These are phyloP conservation scores for Cryptosporidium muris DNA, from an alignment of 169 alveolate species.

Conservation along the genomic window DNA sequence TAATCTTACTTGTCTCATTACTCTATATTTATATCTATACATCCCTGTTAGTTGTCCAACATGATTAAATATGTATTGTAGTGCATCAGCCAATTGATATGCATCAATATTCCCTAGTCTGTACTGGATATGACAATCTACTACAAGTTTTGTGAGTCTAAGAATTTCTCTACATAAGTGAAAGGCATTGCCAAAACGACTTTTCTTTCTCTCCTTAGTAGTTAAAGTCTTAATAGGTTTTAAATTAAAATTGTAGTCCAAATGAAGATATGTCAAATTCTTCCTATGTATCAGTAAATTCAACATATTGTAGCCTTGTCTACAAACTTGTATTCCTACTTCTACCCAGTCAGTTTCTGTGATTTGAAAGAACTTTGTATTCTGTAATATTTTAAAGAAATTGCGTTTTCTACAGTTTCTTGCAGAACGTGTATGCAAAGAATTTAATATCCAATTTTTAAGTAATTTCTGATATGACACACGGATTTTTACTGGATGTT, in stretches of 20 bases:
- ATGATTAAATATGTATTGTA: slow-evolving; percentile 98
- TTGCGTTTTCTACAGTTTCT: slow-evolving; percentile 92
- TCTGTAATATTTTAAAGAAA: slow-evolving; percentile 93
- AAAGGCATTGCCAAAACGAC: slow-evolving; percentile 99
- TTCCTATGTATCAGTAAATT: slow-evolving; percentile 98
- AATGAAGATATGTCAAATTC: slow-evolving; percentile 97
- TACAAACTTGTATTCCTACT: slow-evolving; percentile 97
- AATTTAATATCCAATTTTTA: slow-evolving; percentile 97
- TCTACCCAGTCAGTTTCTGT: slow-evolving; percentile 99
- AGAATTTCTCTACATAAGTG: slow-evolving; percentile 99
- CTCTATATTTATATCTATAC: slow-evolving; percentile 99
- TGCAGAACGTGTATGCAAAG: slow-evolving; percentile 93
- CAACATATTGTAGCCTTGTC: slow-evolving; percentile 99
- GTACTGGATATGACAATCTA: slow-evolving; percentile 98
- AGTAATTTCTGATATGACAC: slow-evolving; percentile 97
- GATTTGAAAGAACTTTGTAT: slow-evolving; percentile 97
- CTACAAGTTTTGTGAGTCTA: slow-evolving; percentile 96
- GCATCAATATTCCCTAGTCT: slow-evolving; percentile 99
- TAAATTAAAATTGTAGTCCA: slow-evolving; percentile 99
- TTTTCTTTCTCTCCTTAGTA: slow-evolving; percentile 99
- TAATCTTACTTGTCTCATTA: slow-evolving; percentile 99
- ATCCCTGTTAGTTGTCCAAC: slow-evolving; percentile 99
- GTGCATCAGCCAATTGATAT: slow-evolving; percentile 99
- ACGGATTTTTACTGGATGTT: slow-evolving; percentile 98
- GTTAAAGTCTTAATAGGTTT: slow-evolving; percentile 99